Evolutionary conservation across 192 early-diverging fungal genomes (phyloP).

Genomic region (Coemansia furcata): DNA sequence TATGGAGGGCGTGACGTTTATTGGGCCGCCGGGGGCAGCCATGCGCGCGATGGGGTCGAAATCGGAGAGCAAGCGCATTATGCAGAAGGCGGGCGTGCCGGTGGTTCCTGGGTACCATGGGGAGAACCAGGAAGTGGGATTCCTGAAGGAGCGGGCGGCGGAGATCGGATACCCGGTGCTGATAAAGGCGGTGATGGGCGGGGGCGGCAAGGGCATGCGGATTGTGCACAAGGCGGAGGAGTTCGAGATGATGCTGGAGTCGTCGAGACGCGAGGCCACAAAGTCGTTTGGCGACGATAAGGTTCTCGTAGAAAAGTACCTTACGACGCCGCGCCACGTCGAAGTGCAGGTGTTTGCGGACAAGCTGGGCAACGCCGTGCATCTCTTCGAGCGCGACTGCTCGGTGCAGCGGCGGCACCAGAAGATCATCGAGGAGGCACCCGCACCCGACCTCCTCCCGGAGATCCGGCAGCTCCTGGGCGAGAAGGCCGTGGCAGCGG

Average conservation of each 20-base stretch:
- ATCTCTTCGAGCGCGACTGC: slow-evolving; percentile 88
- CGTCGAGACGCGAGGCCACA: slow-evolving; percentile 75
- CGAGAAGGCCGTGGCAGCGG: slow-evolving; percentile 69
- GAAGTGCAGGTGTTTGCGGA: slow-evolving; percentile 75
- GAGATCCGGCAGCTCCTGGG: slow-evolving; percentile 70
- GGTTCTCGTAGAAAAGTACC: slow-evolving; percentile 89
- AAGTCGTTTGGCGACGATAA: slow-evolving; percentile 87
- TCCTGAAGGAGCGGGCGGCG: slow-evolving; percentile 68
- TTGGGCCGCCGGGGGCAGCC: slow-evolving; percentile 65
- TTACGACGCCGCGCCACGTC: slow-evolving; percentile 78
- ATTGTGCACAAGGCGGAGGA: slow-evolving; percentile 67
- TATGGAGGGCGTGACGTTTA: slow-evolving; percentile 67
- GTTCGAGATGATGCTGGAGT: slow-evolving; percentile 70
- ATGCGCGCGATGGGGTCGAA: slow-evolving; percentile 81
- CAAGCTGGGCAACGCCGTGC: slow-evolving; percentile 69
- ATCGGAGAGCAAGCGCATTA: slow-evolving; percentile 74
- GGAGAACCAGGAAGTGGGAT: slow-evolving; percentile 65
- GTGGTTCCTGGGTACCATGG: slow-evolving; percentile 87
- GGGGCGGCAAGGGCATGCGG: slow-evolving; percentile 83
- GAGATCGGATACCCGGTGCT: slow-evolving; percentile 77
- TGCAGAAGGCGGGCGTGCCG: slow-evolving; percentile 67
- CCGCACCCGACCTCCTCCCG: slow-evolving; percentile 65
- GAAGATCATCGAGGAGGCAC: slow-evolving; percentile 84
- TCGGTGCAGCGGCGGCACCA: slow-evolving; percentile 81
- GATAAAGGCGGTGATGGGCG: slow-evolving; percentile 79